Percentiles rank a stretch among this genome's conserved stretches.
Conservation (phyloP, 2,329 filamentous ascomycete species). For the Arthrobotrys musiformis region DNA sequence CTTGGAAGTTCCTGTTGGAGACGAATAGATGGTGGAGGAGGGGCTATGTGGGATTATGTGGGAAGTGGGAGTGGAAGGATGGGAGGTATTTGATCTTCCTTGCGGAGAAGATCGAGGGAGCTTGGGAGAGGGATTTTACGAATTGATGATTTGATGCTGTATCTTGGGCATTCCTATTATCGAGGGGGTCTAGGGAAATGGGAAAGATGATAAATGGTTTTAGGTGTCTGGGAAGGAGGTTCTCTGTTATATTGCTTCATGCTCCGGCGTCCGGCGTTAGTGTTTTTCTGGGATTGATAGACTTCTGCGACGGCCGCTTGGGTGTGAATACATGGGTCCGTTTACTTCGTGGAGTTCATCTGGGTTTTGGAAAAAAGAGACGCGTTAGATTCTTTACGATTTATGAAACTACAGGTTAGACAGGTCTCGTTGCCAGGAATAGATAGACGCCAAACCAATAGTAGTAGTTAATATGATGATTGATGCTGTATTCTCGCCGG, state of each 20-base stretch:
- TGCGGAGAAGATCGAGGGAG: constrained; percentile 36
- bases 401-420: neutral
- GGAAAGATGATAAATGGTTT: neutral
- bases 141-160: constrained; percentile 17
- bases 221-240: neutral
- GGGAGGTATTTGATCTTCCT: constrained; percentile 36
- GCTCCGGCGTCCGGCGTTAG: constrained; percentile 6
- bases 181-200: neutral
- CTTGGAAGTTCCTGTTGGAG: constrained; percentile 51
- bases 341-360: neutral
- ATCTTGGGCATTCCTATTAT: neutral
- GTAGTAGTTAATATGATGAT: constrained; percentile 1
- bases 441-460: neutral
- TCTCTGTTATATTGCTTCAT: neutral
- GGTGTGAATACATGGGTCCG: neutral
- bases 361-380: neutral
- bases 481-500: neutral
- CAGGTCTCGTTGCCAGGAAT: neutral
- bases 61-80: constrained; percentile 49
- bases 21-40: constrained; percentile 53
- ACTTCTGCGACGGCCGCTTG: neutral
- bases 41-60: constrained; percentile 32
- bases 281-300: neutral
- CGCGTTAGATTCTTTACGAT: neutral
- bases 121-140: constrained; percentile 54